phyloP scores from a whole-genome alignment of 2,329 filamentous ascomycete genomes.

The Hymenotorrendiella dingleyae region DNA sequence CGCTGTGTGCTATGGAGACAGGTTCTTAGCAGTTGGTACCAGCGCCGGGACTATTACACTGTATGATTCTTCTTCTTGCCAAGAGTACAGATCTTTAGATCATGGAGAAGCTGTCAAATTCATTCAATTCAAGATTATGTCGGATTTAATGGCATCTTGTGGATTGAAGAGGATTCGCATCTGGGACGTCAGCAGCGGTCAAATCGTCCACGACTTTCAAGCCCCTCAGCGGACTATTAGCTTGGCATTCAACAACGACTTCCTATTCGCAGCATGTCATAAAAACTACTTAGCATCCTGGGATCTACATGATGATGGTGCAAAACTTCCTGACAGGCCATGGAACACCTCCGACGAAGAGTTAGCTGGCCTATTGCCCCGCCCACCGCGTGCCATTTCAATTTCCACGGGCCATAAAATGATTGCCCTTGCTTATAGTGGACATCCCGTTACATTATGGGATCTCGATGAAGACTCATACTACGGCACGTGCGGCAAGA shows the following conservation, averaged over 20 bases:
- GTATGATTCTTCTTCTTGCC: slow-evolving; percentile 25
- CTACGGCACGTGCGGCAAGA: too few relatives aligned
- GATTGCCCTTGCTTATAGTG: slow-evolving; percentile 7
- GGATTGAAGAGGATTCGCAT: slow-evolving; percentile 14
- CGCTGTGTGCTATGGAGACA: slow-evolving; percentile 23
- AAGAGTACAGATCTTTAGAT: slow-evolving; percentile 14
- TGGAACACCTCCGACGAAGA: neutral
- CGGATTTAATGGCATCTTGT: slow-evolving; percentile 23
- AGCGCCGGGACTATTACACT: slow-evolving; percentile 28
- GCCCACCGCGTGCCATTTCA: slow-evolving; percentile 3
- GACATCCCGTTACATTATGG: slow-evolving; percentile 14
- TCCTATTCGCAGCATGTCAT: slow-evolving; percentile 16
- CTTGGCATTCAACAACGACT: slow-evolving; percentile 11
- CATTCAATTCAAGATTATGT: slow-evolving; percentile 24
- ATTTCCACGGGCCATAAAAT: slow-evolving; percentile 9
- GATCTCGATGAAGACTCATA: slow-evolving; percentile 11
- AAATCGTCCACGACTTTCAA: too few relatives aligned
- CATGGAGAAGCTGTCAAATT: slow-evolving; percentile 26
- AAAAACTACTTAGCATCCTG: slow-evolving; percentile 17
- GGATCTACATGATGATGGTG: slow-evolving; percentile 9
- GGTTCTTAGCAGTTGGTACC: slow-evolving; percentile 29
- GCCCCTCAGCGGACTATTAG: slow-evolving; percentile 12
- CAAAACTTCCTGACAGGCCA: neutral
- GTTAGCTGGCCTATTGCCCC: neutral
- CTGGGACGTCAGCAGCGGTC: slow-evolving; percentile 14